These are phyloP conservation scores for Coriolopsis trogii DNA, from an alignment of 1,284 basidiomycete genomes.

Conservation along the genomic window DNA sequence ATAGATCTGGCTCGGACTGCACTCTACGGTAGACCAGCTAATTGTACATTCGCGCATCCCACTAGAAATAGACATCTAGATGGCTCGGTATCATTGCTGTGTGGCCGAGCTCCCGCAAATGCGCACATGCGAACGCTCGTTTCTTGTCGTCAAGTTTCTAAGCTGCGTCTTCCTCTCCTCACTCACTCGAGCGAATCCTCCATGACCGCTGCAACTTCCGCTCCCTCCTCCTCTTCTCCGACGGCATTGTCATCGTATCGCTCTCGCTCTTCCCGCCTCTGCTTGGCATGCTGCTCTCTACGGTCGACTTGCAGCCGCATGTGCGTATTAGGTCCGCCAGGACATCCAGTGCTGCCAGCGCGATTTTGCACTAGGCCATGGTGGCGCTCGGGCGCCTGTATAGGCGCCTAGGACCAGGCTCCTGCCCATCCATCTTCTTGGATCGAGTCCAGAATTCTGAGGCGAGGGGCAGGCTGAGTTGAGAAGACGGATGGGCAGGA, in stretches of 20 bases:
- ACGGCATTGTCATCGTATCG: not conserved
- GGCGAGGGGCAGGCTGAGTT: too few species aligned
- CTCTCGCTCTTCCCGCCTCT: conserved; percentile 35
- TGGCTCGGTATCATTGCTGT: too few species aligned
- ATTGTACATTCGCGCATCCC: conserved; percentile 14
- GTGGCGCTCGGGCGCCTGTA: conserved; percentile 44
- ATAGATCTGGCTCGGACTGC: conserved; percentile 10
- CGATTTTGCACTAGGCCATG: conserved; percentile 62
- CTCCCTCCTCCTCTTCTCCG: conserved; percentile 13
- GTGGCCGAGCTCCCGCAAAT: too few species aligned
- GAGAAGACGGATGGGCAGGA: too few species aligned
- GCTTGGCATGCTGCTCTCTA: conserved; percentile 35
- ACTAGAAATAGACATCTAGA: conserved; percentile 5
- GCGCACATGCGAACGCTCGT: too few species aligned
- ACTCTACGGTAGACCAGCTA: conserved; percentile 22
- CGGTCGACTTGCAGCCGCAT: conserved; percentile 58
- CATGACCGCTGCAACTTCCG: conserved; percentile 17
- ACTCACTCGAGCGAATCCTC: too few species aligned
- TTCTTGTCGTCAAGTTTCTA: too few species aligned
- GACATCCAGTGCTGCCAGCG: conserved; percentile 62
- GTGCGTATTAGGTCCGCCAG: conserved; percentile 60
- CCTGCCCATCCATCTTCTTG: too few species aligned
- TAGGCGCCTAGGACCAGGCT: too few species aligned
- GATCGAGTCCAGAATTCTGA: too few species aligned
- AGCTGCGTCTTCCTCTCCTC: too few species aligned